Evolutionary conservation across 139 green algal species (phyloP), one percentile per base, ranked within the genome.

Genomic region (Closterium sp.): DNA sequence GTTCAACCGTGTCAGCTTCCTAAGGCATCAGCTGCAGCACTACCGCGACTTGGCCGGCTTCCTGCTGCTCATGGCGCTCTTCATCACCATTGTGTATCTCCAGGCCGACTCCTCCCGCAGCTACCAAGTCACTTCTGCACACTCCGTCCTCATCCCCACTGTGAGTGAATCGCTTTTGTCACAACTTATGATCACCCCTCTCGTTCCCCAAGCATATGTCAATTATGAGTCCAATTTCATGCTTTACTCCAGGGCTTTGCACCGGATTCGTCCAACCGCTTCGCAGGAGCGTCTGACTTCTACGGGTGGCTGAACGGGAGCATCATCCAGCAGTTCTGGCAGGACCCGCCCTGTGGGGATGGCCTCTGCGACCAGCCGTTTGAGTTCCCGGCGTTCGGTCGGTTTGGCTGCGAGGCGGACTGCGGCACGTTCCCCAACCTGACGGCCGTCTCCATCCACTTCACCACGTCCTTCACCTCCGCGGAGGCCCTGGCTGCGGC

Each of bases 321-420:
- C 55, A 76, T 76, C 16, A 76, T 76, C 55, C 16, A 91, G 87
- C 66, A 83, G 0, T 43, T 97, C 0, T 98, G 96, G 96, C 93
- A 94, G 64, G 97, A 98, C 90, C 96, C 96, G 0, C 94, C 95
- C 8, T 98, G 97, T 87, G 97, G 97, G 69, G 96, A 98, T 89
- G 97, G 97, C 16, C 66, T 97, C 2, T 98, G 97, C 91, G 95
- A 97, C 25, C 88, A 93, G 10, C 97, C 97, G 0, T 97, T 97
- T 89, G 97, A 98, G 91, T 97, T 97, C 91, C 95, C 96, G 0
- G 95, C 95, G 0, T 98, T 97, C 93, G 96, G 96, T 10, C 89
- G 95, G 8, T 98, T 98, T 94, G 97, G 97, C 4, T 98, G 97
- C 88, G 93, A 95, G 33, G 96, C 96, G 2, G 97, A 98, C 89